Percentiles rank a stretch among this genome's conserved stretches.
Conservation (phyloP, 306 rosid species). For the Casuarina cunninghamiana region DNA sequence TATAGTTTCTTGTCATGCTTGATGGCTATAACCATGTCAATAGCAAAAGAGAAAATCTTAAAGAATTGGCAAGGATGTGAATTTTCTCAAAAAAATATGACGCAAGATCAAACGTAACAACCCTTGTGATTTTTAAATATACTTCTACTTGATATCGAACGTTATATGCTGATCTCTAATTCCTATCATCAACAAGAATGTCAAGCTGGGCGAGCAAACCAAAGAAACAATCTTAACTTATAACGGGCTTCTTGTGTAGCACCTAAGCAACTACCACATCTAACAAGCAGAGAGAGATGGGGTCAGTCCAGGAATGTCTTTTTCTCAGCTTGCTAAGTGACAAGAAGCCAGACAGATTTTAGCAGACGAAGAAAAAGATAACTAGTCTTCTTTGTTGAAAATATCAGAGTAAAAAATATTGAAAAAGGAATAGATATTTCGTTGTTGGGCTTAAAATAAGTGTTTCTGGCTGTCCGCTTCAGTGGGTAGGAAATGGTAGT, state of each 20-base stretch:
- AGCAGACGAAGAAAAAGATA: slow-evolving; percentile 2
- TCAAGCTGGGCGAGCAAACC: neutral
- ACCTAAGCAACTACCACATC: neutral
- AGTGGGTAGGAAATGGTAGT: slow-evolving; percentile 7
- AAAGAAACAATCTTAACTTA: neutral
- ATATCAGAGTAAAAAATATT: neutral
- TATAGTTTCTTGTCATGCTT: neutral
- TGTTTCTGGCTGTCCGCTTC: neutral
- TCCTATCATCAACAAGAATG: slow-evolving; percentile 5
- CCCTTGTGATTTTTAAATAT: neutral
- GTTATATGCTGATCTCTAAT: neutral
- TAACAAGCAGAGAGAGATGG: neutral
- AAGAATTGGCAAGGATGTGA: too few species aligned
- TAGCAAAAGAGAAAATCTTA: too few species aligned
- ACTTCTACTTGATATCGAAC: neutral
- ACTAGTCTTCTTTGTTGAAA: neutral
- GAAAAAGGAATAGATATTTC: neutral
- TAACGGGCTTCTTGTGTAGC: neutral
- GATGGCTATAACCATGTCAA: neutral
- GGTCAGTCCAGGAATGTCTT: slow-evolving; percentile 19
- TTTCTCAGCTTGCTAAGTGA: slow-evolving; percentile 5
- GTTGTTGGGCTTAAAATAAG: neutral
- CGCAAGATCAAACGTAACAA: too few species aligned
- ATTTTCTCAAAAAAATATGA: too few species aligned
- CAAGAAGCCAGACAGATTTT: neutral